Base-by-base conservation (phyloP, 495 filamentous ascomycete genomes). In the Podospora appendiculata region DNA sequence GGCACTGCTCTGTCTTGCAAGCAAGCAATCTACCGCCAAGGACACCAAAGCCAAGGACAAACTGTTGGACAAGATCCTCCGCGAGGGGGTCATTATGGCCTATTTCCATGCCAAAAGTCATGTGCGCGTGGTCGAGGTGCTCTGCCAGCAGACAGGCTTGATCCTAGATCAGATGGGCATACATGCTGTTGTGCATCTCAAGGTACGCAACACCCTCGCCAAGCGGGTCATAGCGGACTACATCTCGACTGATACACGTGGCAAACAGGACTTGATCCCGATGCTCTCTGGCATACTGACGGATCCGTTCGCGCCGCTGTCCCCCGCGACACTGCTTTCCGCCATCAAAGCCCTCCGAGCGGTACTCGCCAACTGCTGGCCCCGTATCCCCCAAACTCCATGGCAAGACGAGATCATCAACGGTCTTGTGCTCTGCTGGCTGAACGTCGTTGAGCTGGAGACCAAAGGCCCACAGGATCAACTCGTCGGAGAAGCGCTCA, bases 111-210 rank as follows among this genome's bases (percentile, higher is more conserved):
- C 75, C 14, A 71, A 73, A 35, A 71, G 79, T 19, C 62, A 82
- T 48, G 60, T 74, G 1, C 54, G 47, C 6, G 70, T 87, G 25
- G 79, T 78, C 4, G 57, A 69, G 11, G 68, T 85, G 14, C 72
- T 96, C 0, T 72, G 91, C 49, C 53, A 69, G 1, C 74, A 83
- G 44, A 74, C 86, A 1, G 42, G 57, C 1, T 55, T 59, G 4
- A 58, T 92, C 2, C 50, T 91, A 9, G 52, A 68, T 0, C 77
- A 77, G 25, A 74, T 96, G 60, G 84, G 80, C 13, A 77, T 94
- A 39, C 75, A 84, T 60, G 72, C 80, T 2, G 84, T 84, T 8
- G 88, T 88, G 58, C 86, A 96, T 61, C 77, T 96, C 13, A 80
- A 83, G 70, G 79, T 45, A 45, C 42, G 18, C 13, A 45, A 14